phyloP scores from a whole-genome alignment of 2,329 filamentous ascomycete genomes.

The Trematosphaeria pertusa region DNA sequence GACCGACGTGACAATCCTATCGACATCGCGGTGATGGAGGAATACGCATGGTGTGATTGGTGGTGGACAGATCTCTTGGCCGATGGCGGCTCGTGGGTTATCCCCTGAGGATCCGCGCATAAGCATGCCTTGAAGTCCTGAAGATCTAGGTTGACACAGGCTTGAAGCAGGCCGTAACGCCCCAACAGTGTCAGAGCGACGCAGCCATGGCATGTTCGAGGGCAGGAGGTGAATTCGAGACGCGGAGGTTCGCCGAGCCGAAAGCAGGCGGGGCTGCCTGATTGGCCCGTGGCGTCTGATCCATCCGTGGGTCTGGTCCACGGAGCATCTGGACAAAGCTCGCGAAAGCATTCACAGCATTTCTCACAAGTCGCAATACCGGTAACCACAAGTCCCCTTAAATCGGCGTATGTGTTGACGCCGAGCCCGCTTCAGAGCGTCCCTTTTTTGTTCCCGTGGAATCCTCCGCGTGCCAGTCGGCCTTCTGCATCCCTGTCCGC shows the following conservation, averaged over 20 bases:
- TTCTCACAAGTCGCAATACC: background rate
- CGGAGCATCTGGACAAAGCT: conserved; percentile 6
- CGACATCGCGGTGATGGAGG: too few relatives aligned
- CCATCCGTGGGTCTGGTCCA: background rate
- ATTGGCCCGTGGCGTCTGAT: conserved; percentile 20
- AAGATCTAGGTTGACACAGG: conserved; percentile 29
- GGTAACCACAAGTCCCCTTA: background rate
- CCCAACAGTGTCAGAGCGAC: conserved; percentile 29
- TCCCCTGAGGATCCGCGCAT: conserved; percentile 1
- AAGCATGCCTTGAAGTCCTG: background rate
- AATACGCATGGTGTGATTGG: background rate
- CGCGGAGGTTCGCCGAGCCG: conserved; percentile 24
- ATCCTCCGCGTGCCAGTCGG: conserved; percentile 5
- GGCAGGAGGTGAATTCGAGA: conserved; percentile 29
- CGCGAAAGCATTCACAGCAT: background rate
- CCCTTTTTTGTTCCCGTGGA: conserved; percentile 1
- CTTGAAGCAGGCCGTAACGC: conserved; percentile 31
- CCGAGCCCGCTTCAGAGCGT: too few relatives aligned
- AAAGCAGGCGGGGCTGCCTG: conserved; percentile 15
- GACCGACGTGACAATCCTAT: too few relatives aligned
- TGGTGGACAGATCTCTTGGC: background rate
- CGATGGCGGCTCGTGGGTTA: conserved; percentile 3
- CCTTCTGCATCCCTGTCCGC: conserved; percentile 17
- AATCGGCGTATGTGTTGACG: too few relatives aligned
- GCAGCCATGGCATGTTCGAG: conserved; percentile 16